Evolutionary conservation across 306 rosid species (phyloP), one percentile per base, ranked within the genome.

Genomic region (Lathyrus tuberosus): DNA sequence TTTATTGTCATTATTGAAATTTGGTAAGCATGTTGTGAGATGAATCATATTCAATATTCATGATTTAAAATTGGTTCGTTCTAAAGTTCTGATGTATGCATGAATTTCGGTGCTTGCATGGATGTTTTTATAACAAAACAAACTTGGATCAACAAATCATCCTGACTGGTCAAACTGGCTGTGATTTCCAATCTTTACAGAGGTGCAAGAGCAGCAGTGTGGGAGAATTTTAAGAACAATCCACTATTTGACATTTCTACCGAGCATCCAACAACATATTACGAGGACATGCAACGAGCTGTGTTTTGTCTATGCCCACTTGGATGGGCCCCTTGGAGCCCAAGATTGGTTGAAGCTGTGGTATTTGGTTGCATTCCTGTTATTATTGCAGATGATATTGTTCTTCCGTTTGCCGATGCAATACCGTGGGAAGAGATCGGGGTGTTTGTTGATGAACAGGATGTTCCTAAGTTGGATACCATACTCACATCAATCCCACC

Each of bases 261-360:
- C 0, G 97, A 93, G 78, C 98, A 93, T 67, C 98, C 98, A 43
- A 74, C 91, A 52, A 93, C 98, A 3, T 93, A 93, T 84, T 93
- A 93, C 3, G 98, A 93, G 82, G 98, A 90, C 89, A 90, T 93
- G 98, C 97, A 93, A 80, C 88, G 98, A 48, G 98, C 96, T 8
- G 89, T 93, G 28, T 93, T 93, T 69, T 93, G 98, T 81, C 79
- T 93, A 53, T 93, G 98, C 71, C 98, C 98, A 5, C 98, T 93
- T 54, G 98, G 98, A 22, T 93, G 98, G 98, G 98, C 98, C 26
- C 98, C 98, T 17, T 93, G 98, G 98, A 93, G 98, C 74, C 98
- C 98, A 2, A 85, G 98, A 62, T 70, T 93, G 80, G 98, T 93
- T 5, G 98, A 93, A 75, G 98, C 97, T 22, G 98, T 93, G 81